Evolutionary conservation across 2,329 filamentous ascomycete genomes (phyloP).

Genomic region (Aspergillus melleus): DNA sequence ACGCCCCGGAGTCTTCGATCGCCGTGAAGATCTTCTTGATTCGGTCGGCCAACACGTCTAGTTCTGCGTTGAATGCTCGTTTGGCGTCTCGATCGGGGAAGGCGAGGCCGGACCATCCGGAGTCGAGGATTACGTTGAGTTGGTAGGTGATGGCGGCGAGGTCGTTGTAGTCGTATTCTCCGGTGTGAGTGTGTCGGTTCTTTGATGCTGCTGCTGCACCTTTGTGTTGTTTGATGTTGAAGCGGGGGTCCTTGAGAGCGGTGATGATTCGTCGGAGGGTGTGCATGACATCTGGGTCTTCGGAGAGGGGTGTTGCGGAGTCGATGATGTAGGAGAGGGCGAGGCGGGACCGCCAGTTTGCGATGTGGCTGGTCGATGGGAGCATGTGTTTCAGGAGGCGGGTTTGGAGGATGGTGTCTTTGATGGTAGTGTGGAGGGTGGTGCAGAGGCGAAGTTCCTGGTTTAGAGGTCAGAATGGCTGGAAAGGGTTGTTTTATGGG

Average conservation of each 20-base stretch:
- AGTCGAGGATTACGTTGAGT: conserved; percentile 73
- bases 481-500: conserved; percentile 10
- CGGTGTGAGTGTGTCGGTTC: neutral
- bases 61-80: conserved; percentile 64
- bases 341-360: conserved; percentile 43
- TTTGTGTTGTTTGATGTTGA: conserved; percentile 32
- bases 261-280: conserved; percentile 32
- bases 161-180: conserved; percentile 61
- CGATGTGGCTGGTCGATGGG: conserved; percentile 37
- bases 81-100: conserved; percentile 35
- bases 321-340: conserved; percentile 37
- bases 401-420: conserved; percentile 39
- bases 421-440: conserved; percentile 35
- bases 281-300: conserved; percentile 27
- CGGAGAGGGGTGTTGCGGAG: conserved; percentile 28
- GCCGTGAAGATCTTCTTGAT: conserved; percentile 59
- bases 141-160: conserved; percentile 66
- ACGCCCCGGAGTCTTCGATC: conserved; percentile 74
- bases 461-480: neutral
- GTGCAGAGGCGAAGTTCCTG: conserved; percentile 33
- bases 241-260: conserved; percentile 31
- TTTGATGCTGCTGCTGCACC: conserved; percentile 9
- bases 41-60: conserved; percentile 65
- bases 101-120: conserved; percentile 48
- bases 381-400: conserved; percentile 43